Conservation (phyloP, 2,329 filamentous ascomycete species). For the Calonectria pteridis region DNA sequence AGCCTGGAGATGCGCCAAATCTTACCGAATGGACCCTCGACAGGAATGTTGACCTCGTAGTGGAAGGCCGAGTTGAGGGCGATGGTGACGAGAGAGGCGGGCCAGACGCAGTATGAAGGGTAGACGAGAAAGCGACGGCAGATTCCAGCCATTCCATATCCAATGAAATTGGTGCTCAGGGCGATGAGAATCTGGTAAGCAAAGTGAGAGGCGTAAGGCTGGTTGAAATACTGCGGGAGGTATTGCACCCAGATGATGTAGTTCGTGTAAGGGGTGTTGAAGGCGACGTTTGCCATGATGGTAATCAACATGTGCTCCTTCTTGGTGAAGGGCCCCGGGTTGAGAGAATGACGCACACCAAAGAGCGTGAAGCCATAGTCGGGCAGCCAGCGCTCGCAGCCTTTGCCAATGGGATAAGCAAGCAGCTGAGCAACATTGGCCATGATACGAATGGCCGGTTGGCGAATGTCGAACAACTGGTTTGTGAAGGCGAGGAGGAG, state of each 20-base stretch:
- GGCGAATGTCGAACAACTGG: conserved; percentile 69
- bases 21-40: conserved; percentile 57
- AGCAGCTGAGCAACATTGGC: conserved; percentile 69
- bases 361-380: conserved; percentile 62
- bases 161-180: conserved; percentile 68
- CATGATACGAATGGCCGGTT: conserved; percentile 66
- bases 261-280: conserved; percentile 66
- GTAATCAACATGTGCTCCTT: conserved; percentile 74
- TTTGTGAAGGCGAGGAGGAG: conserved; percentile 64
- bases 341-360: conserved; percentile 62
- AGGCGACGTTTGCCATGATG: conserved; percentile 72
- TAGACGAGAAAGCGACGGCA: conserved; percentile 67
- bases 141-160: conserved; percentile 70
- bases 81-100: conserved; percentile 66
- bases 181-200: conserved; percentile 68
- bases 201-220: conserved; percentile 64
- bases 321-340: conserved; percentile 68
- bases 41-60: conserved; percentile 55
- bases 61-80: conserved; percentile 68
- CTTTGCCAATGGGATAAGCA: conserved; percentile 66
- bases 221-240: conserved; percentile 66
- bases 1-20: conserved; percentile 62
- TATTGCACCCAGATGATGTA: conserved; percentile 68
- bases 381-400: conserved; percentile 63
- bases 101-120: conserved; percentile 69